Percentiles rank a stretch among this genome's conserved stretches.
Conservation (phyloP, 805 yeast genomes). For the Komagataella kurtzmanii region DNA sequence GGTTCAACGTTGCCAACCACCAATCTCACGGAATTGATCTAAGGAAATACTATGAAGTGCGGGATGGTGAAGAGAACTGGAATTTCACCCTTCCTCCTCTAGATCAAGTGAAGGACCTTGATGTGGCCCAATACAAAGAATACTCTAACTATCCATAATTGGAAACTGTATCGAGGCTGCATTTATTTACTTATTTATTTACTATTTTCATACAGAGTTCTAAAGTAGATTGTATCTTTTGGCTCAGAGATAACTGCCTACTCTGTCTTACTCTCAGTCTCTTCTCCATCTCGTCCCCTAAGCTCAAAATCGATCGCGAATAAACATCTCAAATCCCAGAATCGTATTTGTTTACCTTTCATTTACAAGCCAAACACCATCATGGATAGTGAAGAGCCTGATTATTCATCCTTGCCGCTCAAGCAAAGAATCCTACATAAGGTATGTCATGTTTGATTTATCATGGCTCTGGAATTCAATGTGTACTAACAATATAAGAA, state of each 20-base stretch:
- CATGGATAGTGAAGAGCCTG: constrained; percentile 33
- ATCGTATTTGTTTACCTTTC: background rate
- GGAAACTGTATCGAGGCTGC: background rate
- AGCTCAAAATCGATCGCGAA: background rate
- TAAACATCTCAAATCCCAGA: background rate
- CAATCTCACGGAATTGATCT: constrained; percentile 73
- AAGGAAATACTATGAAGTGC: constrained; percentile 39
- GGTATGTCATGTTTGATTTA: constrained; percentile 17
- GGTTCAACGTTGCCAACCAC: constrained; percentile 74
- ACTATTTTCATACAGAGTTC: background rate
- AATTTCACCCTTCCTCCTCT: constrained; percentile 35
- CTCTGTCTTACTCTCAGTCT: too few relatives aligned
- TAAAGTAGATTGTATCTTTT: background rate
- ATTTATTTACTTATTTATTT: background rate
- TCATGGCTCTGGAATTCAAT: background rate
- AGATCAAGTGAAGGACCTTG: constrained; percentile 28
- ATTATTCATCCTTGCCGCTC: constrained; percentile 48
- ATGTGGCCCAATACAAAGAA: constrained; percentile 6
- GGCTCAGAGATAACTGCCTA: too few relatives aligned
- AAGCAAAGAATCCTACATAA: constrained; percentile 56
- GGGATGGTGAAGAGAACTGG: constrained; percentile 49
- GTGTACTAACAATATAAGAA: constrained; percentile 13
- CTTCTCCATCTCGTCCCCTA: too few relatives aligned
- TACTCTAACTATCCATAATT: constrained; percentile 6
- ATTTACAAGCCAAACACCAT: background rate